Base-by-base conservation (phyloP, 1,284 basidiomycete genomes). In the Nidula niveotomentosa region DNA sequence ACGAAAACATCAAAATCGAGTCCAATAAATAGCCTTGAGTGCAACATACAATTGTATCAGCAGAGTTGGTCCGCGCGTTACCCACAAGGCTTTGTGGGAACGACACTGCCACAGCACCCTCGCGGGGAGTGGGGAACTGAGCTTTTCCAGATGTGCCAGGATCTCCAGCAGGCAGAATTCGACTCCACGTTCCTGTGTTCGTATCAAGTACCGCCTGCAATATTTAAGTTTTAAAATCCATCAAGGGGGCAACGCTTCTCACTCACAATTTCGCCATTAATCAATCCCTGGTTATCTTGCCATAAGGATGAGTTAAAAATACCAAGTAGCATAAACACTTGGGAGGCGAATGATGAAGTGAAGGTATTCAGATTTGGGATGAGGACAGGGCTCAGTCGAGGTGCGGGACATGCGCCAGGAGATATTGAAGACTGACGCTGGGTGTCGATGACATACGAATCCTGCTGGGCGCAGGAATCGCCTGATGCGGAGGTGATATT, bases 151-250 rank as follows among this genome's bases (percentile, higher is more conserved):
- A 69, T 36, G 72, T 71, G 60, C 78, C 80, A 49, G 89, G 89
- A 65, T 91, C 89, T 23, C 88, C 87, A 41, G 90, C 77, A 39
- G 91, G 91, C 39, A 91, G 65, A 17, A 90, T 68, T 58, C 90
- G 80, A 51, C 81, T 82, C 90, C 90, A 93, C n/a, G 77, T 72
- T 10, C 82, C 88, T 33, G 80, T 80, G 51, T 79, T 73, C 37
- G 77, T 74, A 57, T 90, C 81, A 34, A 91, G 70, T 13, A 92
- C 73, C 56, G 79, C 84, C 85, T 88, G 51, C 23, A 48, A 36
- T 49, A 37, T 53, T 52, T 12, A 37, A 56, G 52, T 37, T 54
- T 44, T 46, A 56, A 47, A 55, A 52, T 46, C 33, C 53, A 23
- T 37, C 41, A 56, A 35, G 39, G 50, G 45, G 8, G 23, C 46